phyloP scores from a whole-genome alignment of 2,329 filamentous ascomycete genomes.

The Xylariaceae sp. region DNA sequence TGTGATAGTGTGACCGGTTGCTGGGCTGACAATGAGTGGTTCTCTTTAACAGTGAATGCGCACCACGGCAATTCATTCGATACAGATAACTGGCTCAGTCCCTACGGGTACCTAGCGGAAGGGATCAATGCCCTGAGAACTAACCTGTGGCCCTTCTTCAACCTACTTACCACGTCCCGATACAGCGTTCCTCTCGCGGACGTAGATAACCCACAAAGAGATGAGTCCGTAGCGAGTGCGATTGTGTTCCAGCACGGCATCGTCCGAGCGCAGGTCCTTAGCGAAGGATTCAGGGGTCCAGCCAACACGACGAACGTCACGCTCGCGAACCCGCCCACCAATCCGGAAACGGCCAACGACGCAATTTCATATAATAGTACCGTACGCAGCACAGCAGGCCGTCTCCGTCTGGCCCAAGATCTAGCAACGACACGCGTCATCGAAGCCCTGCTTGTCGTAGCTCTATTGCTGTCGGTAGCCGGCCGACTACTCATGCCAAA shows the following conservation, averaged over 20 bases:
- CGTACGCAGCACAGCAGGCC: neutral
- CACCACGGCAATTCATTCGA: no score
- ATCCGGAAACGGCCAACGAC: neutral
- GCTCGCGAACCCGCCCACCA: neutral
- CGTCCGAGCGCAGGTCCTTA: conserved; percentile 24
- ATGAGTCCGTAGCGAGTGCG: neutral
- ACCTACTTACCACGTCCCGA: neutral
- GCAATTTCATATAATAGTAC: neutral
- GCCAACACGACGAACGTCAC: neutral
- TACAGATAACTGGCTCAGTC: conserved; percentile 26
- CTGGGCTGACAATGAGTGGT: neutral
- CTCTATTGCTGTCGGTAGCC: neutral
- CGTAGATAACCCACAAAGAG: neutral
- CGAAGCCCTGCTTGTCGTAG: conserved; percentile 1
- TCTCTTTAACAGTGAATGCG: no score
- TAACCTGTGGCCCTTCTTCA: neutral
- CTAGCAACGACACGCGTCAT: neutral
- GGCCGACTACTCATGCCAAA: neutral
- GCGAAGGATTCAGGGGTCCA: neutral
- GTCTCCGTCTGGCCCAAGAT: neutral
- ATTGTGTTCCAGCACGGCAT: conserved; percentile 4
- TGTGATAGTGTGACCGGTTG: neutral
- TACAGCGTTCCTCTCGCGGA: neutral
- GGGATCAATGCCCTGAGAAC: neutral
- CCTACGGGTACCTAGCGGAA: neutral